Conservation (phyloP, 768 basidiomycete species). For the Xanthoconium purpureum region DNA sequence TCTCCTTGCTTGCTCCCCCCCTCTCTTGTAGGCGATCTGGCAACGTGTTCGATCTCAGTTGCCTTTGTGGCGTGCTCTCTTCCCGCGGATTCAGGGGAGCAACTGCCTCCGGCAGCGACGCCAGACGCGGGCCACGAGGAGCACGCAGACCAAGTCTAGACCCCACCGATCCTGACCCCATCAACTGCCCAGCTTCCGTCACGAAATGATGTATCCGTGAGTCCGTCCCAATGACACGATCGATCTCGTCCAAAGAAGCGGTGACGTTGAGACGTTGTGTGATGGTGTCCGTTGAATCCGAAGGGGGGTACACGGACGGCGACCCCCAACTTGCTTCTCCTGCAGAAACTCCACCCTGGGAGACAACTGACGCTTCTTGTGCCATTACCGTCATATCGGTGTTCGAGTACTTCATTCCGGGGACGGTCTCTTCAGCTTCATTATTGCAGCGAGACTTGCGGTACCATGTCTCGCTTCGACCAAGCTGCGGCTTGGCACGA, state of each 20-base stretch:
- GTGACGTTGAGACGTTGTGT: conserved; percentile 13
- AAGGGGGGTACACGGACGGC: conserved; percentile 25
- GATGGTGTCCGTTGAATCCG: conserved; percentile 26
- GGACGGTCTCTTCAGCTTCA: conserved; percentile 25
- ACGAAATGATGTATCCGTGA: conserved; percentile 25
- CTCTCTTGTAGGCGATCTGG: conserved; percentile 44
- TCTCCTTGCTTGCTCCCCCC: conserved; percentile 21
- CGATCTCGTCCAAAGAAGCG: conserved; percentile 29
- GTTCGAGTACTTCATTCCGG: conserved; percentile 33
- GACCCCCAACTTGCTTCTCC: conserved; percentile 18
- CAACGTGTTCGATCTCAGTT: conserved; percentile 33
- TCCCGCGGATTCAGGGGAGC: conserved; percentile 10
- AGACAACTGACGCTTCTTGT: conserved; percentile 14
- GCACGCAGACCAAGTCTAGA: conserved; percentile 16
- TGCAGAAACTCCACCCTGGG: conserved; percentile 1
- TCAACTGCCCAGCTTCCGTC: conserved; percentile 19
- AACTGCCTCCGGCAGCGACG: conserved; percentile 15
- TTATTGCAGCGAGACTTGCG: conserved; percentile 25
- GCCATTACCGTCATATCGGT: conserved; percentile 27
- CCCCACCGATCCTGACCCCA: conserved; percentile 13
- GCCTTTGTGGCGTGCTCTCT: conserved; percentile 25
- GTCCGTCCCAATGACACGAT: conserved; percentile 21
- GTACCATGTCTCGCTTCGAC: conserved; percentile 29
- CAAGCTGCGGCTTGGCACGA: conserved; percentile 23
- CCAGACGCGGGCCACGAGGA: conserved; percentile 22